phyloP scores from a whole-genome alignment of 2,329 filamentous ascomycete genomes.

The Fusarium mexicanum region DNA sequence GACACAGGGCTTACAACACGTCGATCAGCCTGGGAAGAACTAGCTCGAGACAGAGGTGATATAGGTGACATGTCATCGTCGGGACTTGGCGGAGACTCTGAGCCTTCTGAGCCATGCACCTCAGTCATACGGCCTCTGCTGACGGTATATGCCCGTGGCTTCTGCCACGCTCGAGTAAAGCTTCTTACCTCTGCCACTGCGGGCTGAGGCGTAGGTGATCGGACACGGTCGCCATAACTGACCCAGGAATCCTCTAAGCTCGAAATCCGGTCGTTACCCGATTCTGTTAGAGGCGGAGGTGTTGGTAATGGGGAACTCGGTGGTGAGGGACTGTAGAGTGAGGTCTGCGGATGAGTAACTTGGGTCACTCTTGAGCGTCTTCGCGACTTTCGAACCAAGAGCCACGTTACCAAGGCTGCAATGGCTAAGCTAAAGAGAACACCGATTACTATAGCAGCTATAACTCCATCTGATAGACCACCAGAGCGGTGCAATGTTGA shows the following conservation, averaged over 20 bases:
- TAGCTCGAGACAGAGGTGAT: constrained; percentile 6
- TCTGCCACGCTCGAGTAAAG: constrained; percentile 35
- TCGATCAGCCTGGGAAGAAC: neutral
- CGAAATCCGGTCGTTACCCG: constrained; percentile 1
- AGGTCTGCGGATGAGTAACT: neutral
- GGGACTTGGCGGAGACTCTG: neutral
- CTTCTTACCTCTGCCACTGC: constrained; percentile 40
- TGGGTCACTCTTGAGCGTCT: neutral
- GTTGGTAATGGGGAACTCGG: constrained; percentile 2
- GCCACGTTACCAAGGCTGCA: constrained; percentile 12
- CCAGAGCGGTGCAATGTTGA: neutral
- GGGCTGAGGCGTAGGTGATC: constrained; percentile 39
- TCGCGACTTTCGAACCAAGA: constrained; percentile 14
- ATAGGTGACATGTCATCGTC: constrained; percentile 3
- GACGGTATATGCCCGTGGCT: constrained; percentile 38
- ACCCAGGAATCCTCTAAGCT: constrained; percentile 27
- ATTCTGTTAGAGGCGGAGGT: constrained; percentile 1
- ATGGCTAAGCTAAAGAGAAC: constrained; percentile 3
- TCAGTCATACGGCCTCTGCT: constrained; percentile 16
- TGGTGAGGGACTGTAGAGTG: neutral
- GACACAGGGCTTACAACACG: constrained; percentile 14
- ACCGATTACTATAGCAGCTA: constrained; percentile 34
- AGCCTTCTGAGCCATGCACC: constrained; percentile 1
- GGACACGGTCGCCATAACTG: constrained; percentile 29
- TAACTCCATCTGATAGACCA: constrained; percentile 17